A percentile compares a stretch with the other conserved stretches of the same genome.
Conservation (phyloP, 1,284 basidiomycete species). For the Sporisorium exsertum region DNA sequence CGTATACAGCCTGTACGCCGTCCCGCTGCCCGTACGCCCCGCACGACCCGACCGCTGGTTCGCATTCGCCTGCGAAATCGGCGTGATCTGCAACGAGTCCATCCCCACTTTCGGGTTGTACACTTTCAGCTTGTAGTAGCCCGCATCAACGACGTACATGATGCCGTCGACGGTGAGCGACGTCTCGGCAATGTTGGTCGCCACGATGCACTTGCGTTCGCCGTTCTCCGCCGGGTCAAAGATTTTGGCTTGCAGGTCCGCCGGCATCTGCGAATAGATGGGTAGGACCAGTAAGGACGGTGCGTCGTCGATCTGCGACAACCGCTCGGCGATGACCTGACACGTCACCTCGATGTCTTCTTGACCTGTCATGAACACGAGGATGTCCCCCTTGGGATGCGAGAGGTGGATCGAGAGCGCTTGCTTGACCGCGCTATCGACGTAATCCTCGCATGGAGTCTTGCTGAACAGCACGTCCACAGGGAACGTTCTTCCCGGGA, state of each 20-base stretch:
- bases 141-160: constrained; percentile 93
- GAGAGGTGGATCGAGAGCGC: constrained; percentile 95
- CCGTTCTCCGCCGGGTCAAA: constrained; percentile 95
- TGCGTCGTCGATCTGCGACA: constrained; percentile 90
- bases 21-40: constrained; percentile 87
- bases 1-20: constrained; percentile 94
- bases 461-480: constrained; percentile 96
- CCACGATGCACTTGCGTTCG: constrained; percentile 93
- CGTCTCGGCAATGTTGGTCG: constrained; percentile 99
- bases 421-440: constrained; percentile 97
- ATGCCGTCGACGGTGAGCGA: constrained; percentile 96
- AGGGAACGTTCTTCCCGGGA: constrained; percentile 97
- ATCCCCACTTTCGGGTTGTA: constrained; percentile 99
- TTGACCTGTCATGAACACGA: constrained; percentile 99
- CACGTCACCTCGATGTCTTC: constrained; percentile 86
- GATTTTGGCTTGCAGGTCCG: constrained; percentile 97
- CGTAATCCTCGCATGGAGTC: constrained; percentile 98
- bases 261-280: constrained; percentile 99
- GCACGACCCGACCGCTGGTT: constrained; percentile 95
- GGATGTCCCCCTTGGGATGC: constrained; percentile 90
- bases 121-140: constrained; percentile 97
- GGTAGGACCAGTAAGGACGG: constrained; percentile 87
- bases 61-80: constrained; percentile 93
- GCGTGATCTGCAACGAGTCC: constrained; percentile 98
- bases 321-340: constrained; percentile 77